Evolutionary conservation across 2,329 filamentous ascomycete genomes (phyloP).

Genomic region (Nemania serpens): DNA sequence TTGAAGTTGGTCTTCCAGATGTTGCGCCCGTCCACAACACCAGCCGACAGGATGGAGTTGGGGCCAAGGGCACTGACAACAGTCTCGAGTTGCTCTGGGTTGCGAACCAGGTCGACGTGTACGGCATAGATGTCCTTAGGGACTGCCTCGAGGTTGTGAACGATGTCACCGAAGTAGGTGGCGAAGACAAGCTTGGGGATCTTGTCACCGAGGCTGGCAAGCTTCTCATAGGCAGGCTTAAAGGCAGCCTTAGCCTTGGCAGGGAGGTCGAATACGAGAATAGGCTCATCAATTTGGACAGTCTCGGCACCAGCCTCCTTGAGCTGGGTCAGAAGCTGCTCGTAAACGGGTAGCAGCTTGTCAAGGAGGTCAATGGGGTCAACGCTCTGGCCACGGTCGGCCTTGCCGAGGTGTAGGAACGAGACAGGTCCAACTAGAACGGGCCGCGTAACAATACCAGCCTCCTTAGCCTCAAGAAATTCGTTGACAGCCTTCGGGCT

Average conservation of each 20-base stretch:
- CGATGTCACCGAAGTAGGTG: conserved; percentile 99
- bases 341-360: conserved; percentile 93
- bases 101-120: conserved; percentile 95
- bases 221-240: conserved; percentile 95
- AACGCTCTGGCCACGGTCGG: conserved; percentile 91
- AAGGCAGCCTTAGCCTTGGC: conserved; percentile 93
- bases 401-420: conserved; percentile 97
- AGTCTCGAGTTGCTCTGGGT: conserved; percentile 94
- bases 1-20: conserved; percentile 99
- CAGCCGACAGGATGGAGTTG: conserved; percentile 88
- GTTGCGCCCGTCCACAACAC: conserved; percentile 98
- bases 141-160: conserved; percentile 96
- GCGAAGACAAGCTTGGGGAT: conserved; percentile 88
- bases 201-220: conserved; percentile 74
- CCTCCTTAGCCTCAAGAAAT: conserved; percentile 97
- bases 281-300: conserved; percentile 97
- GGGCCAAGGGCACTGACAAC: conserved; percentile 82
- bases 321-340: conserved; percentile 88
- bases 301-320: conserved; percentile 95
- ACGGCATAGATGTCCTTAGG: conserved; percentile 80
- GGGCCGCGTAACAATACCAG: conserved; percentile 88
- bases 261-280: conserved; percentile 92
- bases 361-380: conserved; percentile 92
- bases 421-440: conserved; percentile 95
- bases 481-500: conserved; percentile 93